phyloP scores from a whole-genome alignment of 202 grass and related monocot genomes.

The Eragrostis tef region DNA sequence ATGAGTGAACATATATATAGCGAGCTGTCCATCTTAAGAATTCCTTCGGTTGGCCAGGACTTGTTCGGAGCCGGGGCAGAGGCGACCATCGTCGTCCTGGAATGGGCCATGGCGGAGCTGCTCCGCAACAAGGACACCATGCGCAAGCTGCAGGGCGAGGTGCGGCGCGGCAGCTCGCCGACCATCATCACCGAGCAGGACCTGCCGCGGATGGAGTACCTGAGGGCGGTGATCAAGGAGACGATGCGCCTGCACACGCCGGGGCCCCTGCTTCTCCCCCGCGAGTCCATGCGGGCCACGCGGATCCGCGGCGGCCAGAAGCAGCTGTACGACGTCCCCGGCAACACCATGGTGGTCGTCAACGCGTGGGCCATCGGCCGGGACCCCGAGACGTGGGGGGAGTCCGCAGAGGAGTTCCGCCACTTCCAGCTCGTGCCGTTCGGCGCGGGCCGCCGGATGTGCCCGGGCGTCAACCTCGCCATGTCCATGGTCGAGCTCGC shows the following conservation, averaged over 20 bases:
- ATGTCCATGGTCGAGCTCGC: constrained; percentile 40
- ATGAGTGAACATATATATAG: no score
- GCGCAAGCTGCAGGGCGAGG: constrained; percentile 28
- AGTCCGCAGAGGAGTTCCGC: constrained; percentile 21
- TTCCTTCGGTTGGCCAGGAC: constrained; percentile 30
- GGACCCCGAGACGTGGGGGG: constrained; percentile 49
- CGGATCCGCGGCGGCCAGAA: background rate
- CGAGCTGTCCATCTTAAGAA: background rate
- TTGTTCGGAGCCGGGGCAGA: constrained; percentile 48
- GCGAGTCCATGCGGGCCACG: constrained; percentile 28
- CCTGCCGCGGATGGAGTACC: constrained; percentile 15
- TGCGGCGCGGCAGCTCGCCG: background rate
- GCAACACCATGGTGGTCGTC: constrained; percentile 36
- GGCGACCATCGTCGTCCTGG: constrained; percentile 46
- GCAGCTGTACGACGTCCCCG: constrained; percentile 31
- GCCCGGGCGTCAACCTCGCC: constrained; percentile 41
- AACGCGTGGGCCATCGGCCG: constrained; percentile 47
- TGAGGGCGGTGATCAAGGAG: constrained; percentile 53
- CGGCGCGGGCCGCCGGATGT: constrained; percentile 50
- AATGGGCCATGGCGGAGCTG: constrained; percentile 56
- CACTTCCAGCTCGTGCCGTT: constrained; percentile 48
- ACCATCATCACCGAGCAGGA: constrained; percentile 40
- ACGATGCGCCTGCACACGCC: constrained; percentile 51
- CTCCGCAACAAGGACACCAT: constrained; percentile 20
- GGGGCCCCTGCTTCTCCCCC: constrained; percentile 42